phyloP scores from a whole-genome alignment of 192 early-diverging fungal species.

The Coemansia sp. region DNA sequence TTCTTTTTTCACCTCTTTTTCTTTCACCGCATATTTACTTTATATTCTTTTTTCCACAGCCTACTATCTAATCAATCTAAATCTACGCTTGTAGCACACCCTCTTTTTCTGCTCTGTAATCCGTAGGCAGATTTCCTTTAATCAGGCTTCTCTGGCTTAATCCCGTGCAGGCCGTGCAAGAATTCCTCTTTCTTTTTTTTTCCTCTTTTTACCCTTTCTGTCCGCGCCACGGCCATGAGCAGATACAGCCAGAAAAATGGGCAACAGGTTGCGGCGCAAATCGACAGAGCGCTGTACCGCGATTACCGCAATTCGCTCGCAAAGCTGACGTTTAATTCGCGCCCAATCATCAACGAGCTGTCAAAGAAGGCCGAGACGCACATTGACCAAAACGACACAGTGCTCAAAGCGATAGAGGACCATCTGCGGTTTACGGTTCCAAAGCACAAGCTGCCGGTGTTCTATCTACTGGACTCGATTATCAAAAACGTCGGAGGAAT shows the following conservation, averaged over 20 bases:
- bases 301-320: constrained; percentile 64
- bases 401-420: constrained; percentile 74
- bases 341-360: constrained; percentile 89
- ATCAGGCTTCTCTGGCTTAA: too few relatives aligned
- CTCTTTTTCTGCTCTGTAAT: background rate
- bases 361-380: constrained; percentile 84
- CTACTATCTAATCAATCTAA: too few relatives aligned
- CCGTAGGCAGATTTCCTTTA: background rate
- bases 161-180: too few relatives aligned
- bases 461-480: constrained; percentile 96
- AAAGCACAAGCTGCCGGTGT: constrained; percentile 72
- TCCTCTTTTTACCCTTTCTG: background rate
- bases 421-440: constrained; percentile 44
- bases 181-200: background rate
- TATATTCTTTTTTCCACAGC: background rate
- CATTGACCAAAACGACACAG: constrained; percentile 61
- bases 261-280: constrained; percentile 8
- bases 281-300: constrained; percentile 56
- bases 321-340: constrained; percentile 89
- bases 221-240: background rate
- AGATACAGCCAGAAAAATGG: constrained; percentile 1
- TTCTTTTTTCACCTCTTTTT: background rate
- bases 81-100: background rate
- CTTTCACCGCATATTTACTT: background rate
- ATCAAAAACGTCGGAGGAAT: constrained; percentile 87